Percentiles rank a stretch among this genome's conserved stretches.
phyloP scores from a whole-genome alignment of 1,139 yeast species.

The Lodderomyces theae region DNA sequence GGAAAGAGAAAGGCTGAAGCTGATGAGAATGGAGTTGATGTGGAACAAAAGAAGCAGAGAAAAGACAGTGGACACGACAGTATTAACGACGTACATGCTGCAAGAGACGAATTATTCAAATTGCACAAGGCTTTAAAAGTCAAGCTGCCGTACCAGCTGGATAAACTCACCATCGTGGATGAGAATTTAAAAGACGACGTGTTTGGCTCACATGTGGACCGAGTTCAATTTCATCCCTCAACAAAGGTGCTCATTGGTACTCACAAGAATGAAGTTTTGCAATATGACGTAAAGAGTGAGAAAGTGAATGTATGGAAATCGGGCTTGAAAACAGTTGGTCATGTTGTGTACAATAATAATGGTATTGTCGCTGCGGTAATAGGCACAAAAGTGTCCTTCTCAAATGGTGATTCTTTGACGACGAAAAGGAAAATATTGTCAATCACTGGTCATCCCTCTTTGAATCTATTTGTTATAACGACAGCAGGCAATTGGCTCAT shows the following conservation, averaged over 20 bases:
- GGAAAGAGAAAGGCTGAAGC: background rate
- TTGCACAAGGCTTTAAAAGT: constrained; percentile 44
- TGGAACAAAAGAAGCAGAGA: constrained; percentile 2
- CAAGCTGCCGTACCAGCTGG: constrained; percentile 26
- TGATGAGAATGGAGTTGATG: constrained; percentile 3
- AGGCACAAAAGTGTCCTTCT: constrained; percentile 4
- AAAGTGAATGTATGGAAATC: constrained; percentile 7
- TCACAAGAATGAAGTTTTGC: constrained; percentile 1
- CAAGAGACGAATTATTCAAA: constrained; percentile 38
- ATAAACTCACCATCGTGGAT: constrained; percentile 4
- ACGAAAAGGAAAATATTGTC: constrained; percentile 10
- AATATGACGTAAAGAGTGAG: background rate
- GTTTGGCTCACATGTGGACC: background rate
- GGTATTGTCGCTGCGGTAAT: constrained; percentile 6
- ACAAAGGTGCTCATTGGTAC: background rate
- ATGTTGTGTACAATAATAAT: constrained; percentile 5
- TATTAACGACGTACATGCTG: constrained; percentile 24
- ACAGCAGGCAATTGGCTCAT: background rate
- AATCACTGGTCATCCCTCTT: constrained; percentile 13
- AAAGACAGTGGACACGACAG: constrained; percentile 5
- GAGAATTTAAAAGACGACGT: background rate
- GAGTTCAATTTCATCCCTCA: background rate
- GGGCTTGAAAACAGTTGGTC: background rate
- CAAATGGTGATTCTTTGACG: constrained; percentile 10
- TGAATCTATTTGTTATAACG: constrained; percentile 11